phyloP scores from a whole-genome alignment of 2,329 filamentous ascomycete genomes.

The Phaeosphaeria sp. region DNA sequence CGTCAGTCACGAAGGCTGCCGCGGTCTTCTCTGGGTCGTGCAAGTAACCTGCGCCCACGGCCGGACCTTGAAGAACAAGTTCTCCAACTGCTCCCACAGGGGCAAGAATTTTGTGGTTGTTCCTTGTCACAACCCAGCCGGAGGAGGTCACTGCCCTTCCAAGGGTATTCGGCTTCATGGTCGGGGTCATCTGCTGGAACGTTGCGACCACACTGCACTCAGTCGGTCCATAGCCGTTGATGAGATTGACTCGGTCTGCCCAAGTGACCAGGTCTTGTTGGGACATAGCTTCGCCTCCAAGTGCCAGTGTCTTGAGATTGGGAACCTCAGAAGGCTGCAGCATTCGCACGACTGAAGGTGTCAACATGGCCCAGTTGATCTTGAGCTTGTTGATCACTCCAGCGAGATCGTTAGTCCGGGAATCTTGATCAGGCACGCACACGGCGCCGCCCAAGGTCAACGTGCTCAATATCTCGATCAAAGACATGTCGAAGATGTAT shows the following conservation, averaged over 20 bases:
- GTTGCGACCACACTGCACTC: conserved; percentile 48
- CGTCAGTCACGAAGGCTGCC: conserved; percentile 29
- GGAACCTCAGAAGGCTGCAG: conserved; percentile 39
- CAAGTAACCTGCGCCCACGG: conserved; percentile 39
- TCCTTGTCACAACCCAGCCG: conserved; percentile 49
- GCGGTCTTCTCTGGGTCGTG: conserved; percentile 42
- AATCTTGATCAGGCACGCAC: conserved; percentile 57
- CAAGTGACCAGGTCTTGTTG: conserved; percentile 45
- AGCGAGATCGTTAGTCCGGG: conserved; percentile 55
- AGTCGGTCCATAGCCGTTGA: conserved; percentile 51
- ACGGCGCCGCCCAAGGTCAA: conserved; percentile 56
- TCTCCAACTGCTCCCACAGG: conserved; percentile 52
- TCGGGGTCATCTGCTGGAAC: conserved; percentile 36
- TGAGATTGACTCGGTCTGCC: conserved; percentile 43
- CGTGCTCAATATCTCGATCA: conserved; percentile 57
- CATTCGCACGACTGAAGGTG: conserved; percentile 49
- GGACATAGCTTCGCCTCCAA: conserved; percentile 44
- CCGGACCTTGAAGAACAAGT: conserved; percentile 49
- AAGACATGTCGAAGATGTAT: conserved; percentile 55
- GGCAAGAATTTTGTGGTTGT: conserved; percentile 42
- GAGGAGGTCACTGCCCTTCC: conserved; percentile 38
- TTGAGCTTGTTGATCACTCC: conserved; percentile 47
- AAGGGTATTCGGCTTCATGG: conserved; percentile 43
- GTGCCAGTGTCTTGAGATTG: conserved; percentile 30
- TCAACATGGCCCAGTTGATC: conserved; percentile 54